Evolutionary conservation across 257 asterid genomes (phyloP), one percentile per base, ranked within the genome.

Genomic region (Vinca minor): DNA sequence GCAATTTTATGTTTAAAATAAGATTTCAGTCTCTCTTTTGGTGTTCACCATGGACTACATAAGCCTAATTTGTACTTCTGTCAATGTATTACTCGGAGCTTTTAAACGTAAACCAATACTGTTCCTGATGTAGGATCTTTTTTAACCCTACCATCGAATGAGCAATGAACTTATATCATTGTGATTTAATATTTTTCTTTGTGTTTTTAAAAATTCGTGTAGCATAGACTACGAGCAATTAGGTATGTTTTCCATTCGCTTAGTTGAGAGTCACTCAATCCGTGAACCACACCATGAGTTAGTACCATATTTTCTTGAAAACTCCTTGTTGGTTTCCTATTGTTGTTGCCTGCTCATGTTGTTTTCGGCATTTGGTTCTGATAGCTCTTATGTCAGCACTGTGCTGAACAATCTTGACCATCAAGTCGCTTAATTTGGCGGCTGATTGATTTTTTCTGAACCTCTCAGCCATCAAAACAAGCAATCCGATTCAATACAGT

Each of bases 61-160:
- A 57, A n/a, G 23, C 60, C 18, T 41, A 31, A 58, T 49, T 42
- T 58, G 73, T 76, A 67, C 64, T 46, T 55, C 45, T 59, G 66
- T 54, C 46, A 62, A 54, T 68, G 46, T 63, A 64, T 36, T 69
- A 28, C 50, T 38, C 38, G 21, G 62, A 65, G 38, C 8, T 67
- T 55, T n/a, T 10, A 15, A 63, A 67, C 57, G 29, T 29, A 46
- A 61, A 36, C 47, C 65, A 25, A 62, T 69, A 53, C 53, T 69
- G 68, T 59, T 62, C 73, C 65, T 59, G 74, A 76, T 71, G 74
- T 63, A 68, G 71, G 74, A 71, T 56, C 42, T 68, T 68, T 73
- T 56, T 67, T 46, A 26, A 64, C 77, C 67, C 68, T 76, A 66
- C 59, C 62, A 67, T 71, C 62, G 35, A 57, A 57, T 48, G 71